Evolutionary conservation across 2,329 filamentous ascomycete genomes (phyloP).

Genomic region (Penicillium sp.): DNA sequence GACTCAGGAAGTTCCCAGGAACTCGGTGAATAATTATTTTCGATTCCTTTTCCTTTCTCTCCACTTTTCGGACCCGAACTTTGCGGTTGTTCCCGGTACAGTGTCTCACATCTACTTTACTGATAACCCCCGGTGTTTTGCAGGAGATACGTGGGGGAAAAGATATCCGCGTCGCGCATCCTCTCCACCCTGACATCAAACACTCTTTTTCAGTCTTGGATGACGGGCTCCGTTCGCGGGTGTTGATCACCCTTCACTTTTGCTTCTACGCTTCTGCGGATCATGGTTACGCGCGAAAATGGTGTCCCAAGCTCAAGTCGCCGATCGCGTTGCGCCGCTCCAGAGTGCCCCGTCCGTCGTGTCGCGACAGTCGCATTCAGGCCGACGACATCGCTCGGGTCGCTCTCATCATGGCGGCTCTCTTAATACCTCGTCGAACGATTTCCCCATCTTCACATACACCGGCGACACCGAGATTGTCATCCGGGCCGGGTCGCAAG

Average conservation of each 20-base stretch:
- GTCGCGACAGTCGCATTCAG: constrained; percentile 56
- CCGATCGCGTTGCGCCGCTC: constrained; percentile 53
- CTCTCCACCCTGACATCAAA: not conserved
- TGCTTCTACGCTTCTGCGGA: not conserved
- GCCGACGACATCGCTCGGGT: constrained; percentile 68
- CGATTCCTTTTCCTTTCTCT: not conserved
- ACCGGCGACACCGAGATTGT: constrained; percentile 91
- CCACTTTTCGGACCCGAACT: not conserved
- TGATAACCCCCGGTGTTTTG: not conserved
- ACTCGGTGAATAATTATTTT: not conserved
- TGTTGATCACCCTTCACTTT: constrained; percentile 12
- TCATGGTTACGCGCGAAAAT: constrained; percentile 23
- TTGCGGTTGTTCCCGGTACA: not conserved
- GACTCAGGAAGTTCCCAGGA: constrained; percentile 1
- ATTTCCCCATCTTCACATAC: constrained; percentile 86
- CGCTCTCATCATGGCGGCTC: constrained; percentile 73
- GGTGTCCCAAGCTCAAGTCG: constrained; percentile 44
- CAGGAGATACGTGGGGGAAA: not conserved
- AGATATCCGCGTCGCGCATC: not conserved
- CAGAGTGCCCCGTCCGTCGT: constrained; percentile 60
- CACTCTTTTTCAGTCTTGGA: constrained; percentile 1
- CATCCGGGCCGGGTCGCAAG: constrained; percentile 63
- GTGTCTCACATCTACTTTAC: not conserved
- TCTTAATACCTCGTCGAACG: constrained; percentile 70
- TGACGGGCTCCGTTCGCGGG: constrained; percentile 13